Evolutionary conservation across 1,284 basidiomycete species (phyloP), one percentile per base, ranked within the genome.

Genomic region (Ceratobasidium sp.): DNA sequence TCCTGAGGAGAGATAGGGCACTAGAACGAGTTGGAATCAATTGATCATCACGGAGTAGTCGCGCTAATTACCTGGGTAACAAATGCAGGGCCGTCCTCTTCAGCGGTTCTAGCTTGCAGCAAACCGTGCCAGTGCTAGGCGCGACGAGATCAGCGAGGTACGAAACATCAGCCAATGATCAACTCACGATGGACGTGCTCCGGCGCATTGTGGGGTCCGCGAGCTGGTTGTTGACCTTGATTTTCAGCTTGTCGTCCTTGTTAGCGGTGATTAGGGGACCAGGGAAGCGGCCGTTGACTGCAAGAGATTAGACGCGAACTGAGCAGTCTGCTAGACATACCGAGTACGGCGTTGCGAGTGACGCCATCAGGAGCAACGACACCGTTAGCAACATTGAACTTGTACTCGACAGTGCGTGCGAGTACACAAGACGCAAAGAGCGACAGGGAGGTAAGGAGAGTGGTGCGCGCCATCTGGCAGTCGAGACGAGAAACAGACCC

Each of bases 61-160:
- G n/a, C n/a, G n/a, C n/a, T n/a, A 55, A 27, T 20, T 27, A 20
- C 47, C 31, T 52, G 42, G 10, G 47, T 32, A n/a, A 45, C 71
- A 38, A 64, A 68, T 32, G 69, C 29, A 53, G 40, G 74, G n/a
- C 82, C 83, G 69, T 84, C 80, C 72, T 64, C 79, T 78, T 78
- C 80, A 75, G 74, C 73, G 56, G 79, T 79, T 20, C 75, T 69
- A 20, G 74, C 67, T 74, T 83, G 81, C 69, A 80, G 78, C 8
- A 84, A 71, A 8, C 83, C 83, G 68, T 85, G 83, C 82, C 83
- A 85, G 72, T 84, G 83, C 83, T 84, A 69, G 34, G 64, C 12
- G 25, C 29, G n/a, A 47, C 5, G 20, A 12, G 22, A 22, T 20
- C 38, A 29, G 29, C 29, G 7, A 42, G 73, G 70, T 53, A 5